phyloP scores from a whole-genome alignment of 129 eudicot species.

The Heracleum sosnowskyi region DNA sequence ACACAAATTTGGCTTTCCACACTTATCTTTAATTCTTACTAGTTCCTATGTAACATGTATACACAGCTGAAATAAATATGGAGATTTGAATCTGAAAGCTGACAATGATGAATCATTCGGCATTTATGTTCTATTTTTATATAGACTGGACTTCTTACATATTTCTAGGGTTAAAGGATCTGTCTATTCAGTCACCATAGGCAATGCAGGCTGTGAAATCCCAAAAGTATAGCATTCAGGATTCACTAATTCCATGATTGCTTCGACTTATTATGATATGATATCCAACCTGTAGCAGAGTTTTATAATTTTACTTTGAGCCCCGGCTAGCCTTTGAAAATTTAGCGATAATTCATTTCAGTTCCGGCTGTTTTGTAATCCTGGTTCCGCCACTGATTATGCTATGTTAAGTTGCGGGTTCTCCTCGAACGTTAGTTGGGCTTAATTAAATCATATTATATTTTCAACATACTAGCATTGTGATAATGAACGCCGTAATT shows the following conservation, averaged over 20 bases:
- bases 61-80: not conserved
- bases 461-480: too few species aligned
- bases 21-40: not conserved
- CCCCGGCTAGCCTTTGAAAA: too few species aligned
- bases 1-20: not conserved
- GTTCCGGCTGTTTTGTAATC: too few species aligned
- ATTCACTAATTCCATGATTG: not conserved
- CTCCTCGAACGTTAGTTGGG: too few species aligned
- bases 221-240: not conserved
- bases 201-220: not conserved
- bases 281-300: not conserved
- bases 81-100: constrained; percentile 1
- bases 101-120: constrained; percentile 1
- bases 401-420: too few species aligned
- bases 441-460: too few species aligned
- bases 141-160: not conserved
- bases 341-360: too few species aligned
- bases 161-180: not conserved
- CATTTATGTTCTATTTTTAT: not conserved
- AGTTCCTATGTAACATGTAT: not conserved
- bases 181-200: not conserved
- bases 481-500: too few species aligned
- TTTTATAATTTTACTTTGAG: too few species aligned
- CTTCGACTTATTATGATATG: not conserved
- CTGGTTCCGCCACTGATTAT: too few species aligned